A percentile compares a stretch with the other conserved stretches of the same genome.
phyloP scores from a whole-genome alignment of 805 yeast species.

The Kuraishia floccosa region DNA sequence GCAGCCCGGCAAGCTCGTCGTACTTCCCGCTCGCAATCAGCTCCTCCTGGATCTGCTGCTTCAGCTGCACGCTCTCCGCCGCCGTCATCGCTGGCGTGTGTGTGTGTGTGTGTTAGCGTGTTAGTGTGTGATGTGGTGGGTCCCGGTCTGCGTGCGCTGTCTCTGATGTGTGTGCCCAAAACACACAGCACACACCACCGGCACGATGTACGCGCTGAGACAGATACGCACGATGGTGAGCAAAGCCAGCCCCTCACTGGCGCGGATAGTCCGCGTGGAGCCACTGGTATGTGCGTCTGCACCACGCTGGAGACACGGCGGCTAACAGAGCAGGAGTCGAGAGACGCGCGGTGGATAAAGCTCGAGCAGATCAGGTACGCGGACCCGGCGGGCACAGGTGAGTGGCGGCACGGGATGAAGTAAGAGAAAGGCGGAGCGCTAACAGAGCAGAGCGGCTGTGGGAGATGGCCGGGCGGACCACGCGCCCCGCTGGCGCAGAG shows the following conservation, averaged over 20 bases:
- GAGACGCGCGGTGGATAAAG: constrained; percentile 56
- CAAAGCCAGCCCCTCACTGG: constrained; percentile 8
- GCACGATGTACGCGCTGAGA: too few relatives aligned
- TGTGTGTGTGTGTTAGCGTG: too few relatives aligned
- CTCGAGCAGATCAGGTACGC: constrained; percentile 53
- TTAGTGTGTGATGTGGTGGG: too few relatives aligned
- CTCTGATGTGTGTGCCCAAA: too few relatives aligned
- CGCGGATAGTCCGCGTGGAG: constrained; percentile 16
- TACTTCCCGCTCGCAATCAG: constrained; percentile 73
- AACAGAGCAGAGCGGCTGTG: constrained; percentile 43
- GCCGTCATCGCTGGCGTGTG: constrained; percentile 6
- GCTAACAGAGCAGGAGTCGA: constrained; percentile 17
- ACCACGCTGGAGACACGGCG: background rate
- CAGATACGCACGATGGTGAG: too few relatives aligned
- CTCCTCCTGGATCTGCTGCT: constrained; percentile 56
- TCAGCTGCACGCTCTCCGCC: constrained; percentile 18
- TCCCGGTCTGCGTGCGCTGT: too few relatives aligned
- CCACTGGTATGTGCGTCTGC: constrained; percentile 12
- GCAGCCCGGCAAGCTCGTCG: constrained; percentile 54
- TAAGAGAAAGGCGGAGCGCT: background rate
- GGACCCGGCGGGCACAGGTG: constrained; percentile 56
- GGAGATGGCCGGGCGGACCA: constrained; percentile 83
- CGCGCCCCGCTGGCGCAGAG: constrained; percentile 49
- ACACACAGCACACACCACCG: too few relatives aligned
- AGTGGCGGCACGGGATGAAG: background rate